These are phyloP conservation scores for Arctium lappa DNA, from an alignment of 129 eudicot genomes.

Conservation along the genomic window DNA sequence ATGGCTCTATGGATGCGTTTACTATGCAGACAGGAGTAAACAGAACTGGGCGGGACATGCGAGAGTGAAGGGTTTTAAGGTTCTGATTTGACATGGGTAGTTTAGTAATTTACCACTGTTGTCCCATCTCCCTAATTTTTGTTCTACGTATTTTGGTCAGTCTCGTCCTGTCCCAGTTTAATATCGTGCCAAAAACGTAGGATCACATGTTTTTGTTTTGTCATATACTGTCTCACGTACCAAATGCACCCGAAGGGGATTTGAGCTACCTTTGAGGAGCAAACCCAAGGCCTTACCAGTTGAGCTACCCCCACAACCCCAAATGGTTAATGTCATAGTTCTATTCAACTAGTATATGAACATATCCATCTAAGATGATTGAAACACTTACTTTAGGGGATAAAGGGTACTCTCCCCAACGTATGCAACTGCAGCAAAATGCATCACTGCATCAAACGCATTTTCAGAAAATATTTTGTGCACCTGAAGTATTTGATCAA, in stretches of 20 bases:
- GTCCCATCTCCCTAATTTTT: too few relatives aligned
- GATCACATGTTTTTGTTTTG: background rate
- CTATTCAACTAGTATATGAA: background rate
- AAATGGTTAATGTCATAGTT: background rate
- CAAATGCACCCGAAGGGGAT: background rate
- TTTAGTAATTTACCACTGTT: too few relatives aligned
- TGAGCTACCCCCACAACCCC: background rate
- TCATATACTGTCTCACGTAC: too few relatives aligned
- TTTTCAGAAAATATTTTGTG: constrained; percentile 56
- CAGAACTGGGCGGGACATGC: too few relatives aligned
- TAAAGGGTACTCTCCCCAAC: constrained; percentile 79
- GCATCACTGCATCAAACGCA: constrained; percentile 85
- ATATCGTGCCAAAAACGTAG: too few relatives aligned
- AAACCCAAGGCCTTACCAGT: background rate
- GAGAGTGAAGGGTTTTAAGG: too few relatives aligned
- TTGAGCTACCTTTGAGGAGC: background rate
- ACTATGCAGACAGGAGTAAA: too few relatives aligned
- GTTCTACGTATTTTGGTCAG: too few relatives aligned
- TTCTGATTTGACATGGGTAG: too few relatives aligned
- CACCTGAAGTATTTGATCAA: constrained; percentile 42
- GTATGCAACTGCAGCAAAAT: constrained; percentile 87
- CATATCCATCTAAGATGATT: background rate
- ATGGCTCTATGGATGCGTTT: background rate
- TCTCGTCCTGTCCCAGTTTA: too few relatives aligned
- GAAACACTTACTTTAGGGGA: constrained; percentile 48